phyloP scores from a whole-genome alignment of 768 basidiomycete genomes.

The Multifurca ochricompacta region DNA sequence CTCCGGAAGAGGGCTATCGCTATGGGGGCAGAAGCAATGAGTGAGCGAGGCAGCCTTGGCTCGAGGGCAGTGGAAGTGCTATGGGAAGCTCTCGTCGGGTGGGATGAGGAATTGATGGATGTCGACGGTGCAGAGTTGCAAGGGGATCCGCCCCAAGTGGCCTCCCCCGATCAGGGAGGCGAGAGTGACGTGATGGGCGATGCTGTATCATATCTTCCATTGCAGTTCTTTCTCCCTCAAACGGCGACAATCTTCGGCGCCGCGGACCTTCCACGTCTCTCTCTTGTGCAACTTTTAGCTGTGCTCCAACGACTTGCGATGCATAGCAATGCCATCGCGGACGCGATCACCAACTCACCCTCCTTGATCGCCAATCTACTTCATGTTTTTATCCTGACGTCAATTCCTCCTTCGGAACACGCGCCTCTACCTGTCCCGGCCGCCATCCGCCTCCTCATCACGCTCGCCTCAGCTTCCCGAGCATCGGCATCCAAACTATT shows the following conservation, averaged over 20 bases:
- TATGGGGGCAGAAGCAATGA: constrained; percentile 57
- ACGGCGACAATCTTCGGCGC: constrained; percentile 34
- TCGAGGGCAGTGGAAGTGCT: constrained; percentile 60
- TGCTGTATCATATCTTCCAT: constrained; percentile 30
- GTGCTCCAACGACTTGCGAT: constrained; percentile 55
- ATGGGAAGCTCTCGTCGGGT: constrained; percentile 68
- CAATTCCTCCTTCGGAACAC: constrained; percentile 36
- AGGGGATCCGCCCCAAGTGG: constrained; percentile 20
- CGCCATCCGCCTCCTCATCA: constrained; percentile 51
- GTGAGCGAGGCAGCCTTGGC: constrained; percentile 59
- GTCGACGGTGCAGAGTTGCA: constrained; percentile 43
- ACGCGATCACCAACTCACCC: constrained; percentile 42
- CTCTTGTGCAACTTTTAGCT: constrained; percentile 47
- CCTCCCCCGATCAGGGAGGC: constrained; percentile 24
- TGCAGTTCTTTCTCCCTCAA: constrained; percentile 45
- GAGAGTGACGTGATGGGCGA: constrained; percentile 24
- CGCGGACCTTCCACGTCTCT: constrained; percentile 40
- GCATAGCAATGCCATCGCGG: constrained; percentile 47
- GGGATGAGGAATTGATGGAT: constrained; percentile 36
- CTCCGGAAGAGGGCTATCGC: constrained; percentile 58
- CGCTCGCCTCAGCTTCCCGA: constrained; percentile 60
- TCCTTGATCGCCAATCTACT: constrained; percentile 46
- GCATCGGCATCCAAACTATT: constrained; percentile 50
- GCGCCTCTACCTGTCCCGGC: constrained; percentile 32
- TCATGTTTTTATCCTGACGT: constrained; percentile 48